Base-by-base conservation (phyloP, 225 moss, liverwort and hornwort genomes). In the Physcomitrium patens region DNA sequence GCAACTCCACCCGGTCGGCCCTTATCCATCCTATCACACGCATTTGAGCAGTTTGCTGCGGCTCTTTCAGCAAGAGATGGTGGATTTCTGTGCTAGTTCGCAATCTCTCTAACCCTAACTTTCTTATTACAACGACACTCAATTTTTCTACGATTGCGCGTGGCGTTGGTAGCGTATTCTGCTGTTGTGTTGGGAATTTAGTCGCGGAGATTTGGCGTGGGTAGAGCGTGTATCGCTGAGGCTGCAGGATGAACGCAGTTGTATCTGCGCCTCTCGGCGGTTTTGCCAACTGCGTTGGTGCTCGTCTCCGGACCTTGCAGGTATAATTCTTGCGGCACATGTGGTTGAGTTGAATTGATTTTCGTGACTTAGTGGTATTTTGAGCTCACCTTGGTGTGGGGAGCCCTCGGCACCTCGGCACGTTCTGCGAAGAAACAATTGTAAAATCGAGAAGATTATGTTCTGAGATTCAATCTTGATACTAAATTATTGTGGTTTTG, bases 251-350 rank as follows among this genome's bases (percentile, higher is more conserved):
- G 91, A 89, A 71, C 54, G 80, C 85, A 73, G 83, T 89, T 46
- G 65, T 82, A 63, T 78, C 81, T 42, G 59, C 89, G 69, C 91
- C 89, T 76, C 67, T 87, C 1, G 87, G 91, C 10, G 73, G 79
- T 24, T 83, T 74, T 48, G 84, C 84, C 74, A 89, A 91, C 75
- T 91, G 80, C 55, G 89, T 86, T 9, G 86, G 83, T 50, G 81
- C 89, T 60, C 91, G 85, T 59, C 87, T 85, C 65, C 84, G 89
- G 91, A 85, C 78, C 65, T 89, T 89, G 67, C 91, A 87, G 91
- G 91, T 91, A 61, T 49, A 3, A 60, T 60, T 27, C 14, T 43
- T 70, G 3, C 48, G 43, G 41, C 11, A 4, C 31, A 52, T 19
- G 0, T 23, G 63, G 26, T 48, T 51, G 59, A 4, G 53, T n/a